phyloP scores from a whole-genome alignment of 305 asterid genomes.

The Lippia alba region DNA sequence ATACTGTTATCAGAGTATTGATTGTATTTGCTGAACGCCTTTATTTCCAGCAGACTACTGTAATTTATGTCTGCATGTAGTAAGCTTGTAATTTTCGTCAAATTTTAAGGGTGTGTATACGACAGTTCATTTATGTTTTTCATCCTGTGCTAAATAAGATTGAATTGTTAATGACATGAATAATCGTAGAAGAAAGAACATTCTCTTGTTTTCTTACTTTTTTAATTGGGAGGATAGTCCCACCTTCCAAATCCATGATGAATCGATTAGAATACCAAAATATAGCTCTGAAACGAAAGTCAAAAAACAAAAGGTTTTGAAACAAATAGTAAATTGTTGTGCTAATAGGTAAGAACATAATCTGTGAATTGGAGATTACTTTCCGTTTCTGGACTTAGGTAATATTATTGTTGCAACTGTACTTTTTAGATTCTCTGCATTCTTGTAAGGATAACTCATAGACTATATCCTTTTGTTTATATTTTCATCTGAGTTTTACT shows the following conservation, averaged over 20 bases:
- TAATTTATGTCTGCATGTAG: no score
- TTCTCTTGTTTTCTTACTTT: background rate
- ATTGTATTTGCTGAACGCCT: no score
- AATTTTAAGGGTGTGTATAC: no score
- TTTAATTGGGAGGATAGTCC: background rate
- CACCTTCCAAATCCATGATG: slow-evolving; percentile 14
- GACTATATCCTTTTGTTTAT: no score
- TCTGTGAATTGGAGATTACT: background rate
- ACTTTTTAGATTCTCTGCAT: background rate
- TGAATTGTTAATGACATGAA: no score
- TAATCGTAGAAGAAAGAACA: no score
- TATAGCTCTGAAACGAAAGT: background rate
- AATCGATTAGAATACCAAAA: slow-evolving; percentile 12
- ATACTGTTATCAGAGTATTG: no score
- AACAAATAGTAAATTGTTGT: background rate
- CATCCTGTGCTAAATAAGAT: no score
- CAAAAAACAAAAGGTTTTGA: background rate
- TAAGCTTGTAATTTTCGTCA: no score
- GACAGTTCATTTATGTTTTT: no score
- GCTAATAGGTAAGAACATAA: background rate
- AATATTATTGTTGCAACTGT: background rate
- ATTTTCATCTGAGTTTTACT: background rate
- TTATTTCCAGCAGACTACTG: no score
- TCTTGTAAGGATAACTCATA: background rate
- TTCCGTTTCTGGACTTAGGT: background rate